Evolutionary conservation across 2,329 filamentous ascomycete genomes (phyloP).

Genomic region (Rhinocladiella similis): DNA sequence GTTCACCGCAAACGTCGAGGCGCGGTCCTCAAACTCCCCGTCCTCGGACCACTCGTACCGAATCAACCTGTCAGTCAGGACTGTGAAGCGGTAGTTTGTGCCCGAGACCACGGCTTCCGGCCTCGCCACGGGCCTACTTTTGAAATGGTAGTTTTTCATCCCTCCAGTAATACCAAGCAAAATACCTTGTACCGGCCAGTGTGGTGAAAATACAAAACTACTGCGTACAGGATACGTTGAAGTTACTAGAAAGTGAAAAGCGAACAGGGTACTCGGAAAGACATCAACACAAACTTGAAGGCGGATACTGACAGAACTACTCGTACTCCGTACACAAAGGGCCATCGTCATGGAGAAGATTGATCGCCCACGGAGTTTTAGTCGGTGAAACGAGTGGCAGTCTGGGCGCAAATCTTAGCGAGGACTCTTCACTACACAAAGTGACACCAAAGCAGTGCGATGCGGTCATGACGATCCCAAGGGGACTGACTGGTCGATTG

Average conservation of each 20-base stretch:
- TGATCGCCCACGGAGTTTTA: conserved; percentile 15
- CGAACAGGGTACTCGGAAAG: no score
- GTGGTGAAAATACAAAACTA: neutral
- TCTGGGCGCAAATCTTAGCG: neutral
- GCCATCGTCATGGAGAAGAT: no score
- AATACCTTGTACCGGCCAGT: neutral
- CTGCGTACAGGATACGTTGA: no score
- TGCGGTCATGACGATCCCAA: conserved; percentile 4
- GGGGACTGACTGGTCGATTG: no score
- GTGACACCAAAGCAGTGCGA: neutral
- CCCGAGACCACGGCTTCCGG: conserved; percentile 48
- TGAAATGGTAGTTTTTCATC: conserved; percentile 29
- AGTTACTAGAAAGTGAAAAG: no score
- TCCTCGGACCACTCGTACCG: conserved; percentile 65
- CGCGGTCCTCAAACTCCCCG: conserved; percentile 61
- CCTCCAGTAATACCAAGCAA: neutral
- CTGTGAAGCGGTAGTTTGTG: conserved; percentile 59
- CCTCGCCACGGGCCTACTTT: conserved; percentile 45
- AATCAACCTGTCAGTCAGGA: conserved; percentile 57
- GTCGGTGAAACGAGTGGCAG: conserved; percentile 18
- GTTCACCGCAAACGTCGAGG: conserved; percentile 62
- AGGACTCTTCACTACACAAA: neutral
- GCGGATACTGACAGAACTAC: no score
- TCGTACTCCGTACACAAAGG: no score
- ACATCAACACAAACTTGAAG: no score